phyloP scores from a whole-genome alignment of 805 yeast genomes.

The Yamadazyma sp. region DNA sequence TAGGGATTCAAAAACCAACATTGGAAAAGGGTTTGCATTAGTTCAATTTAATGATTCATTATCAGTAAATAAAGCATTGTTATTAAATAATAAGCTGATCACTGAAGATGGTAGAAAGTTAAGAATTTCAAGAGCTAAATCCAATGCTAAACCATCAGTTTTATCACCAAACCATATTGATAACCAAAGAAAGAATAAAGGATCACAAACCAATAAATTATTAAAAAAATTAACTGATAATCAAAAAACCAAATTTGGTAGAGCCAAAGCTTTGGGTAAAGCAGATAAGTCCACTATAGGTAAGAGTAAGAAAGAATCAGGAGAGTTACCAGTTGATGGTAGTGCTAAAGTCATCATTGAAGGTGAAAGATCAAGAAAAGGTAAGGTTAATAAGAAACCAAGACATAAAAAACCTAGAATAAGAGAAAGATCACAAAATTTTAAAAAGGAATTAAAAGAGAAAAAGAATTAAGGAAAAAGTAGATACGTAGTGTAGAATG shows the following conservation, averaged over 20 bases:
- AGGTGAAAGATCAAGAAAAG: conserved; percentile 73
- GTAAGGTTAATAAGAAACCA: conserved; percentile 26
- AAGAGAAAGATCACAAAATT: conserved; percentile 51
- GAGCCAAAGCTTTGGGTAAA: conserved; percentile 76
- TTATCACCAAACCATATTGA: conserved; percentile 44
- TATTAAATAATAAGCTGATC: conserved; percentile 67
- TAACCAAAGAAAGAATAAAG: conserved; percentile 23
- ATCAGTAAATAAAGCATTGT: conserved; percentile 76
- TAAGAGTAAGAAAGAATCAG: conserved; percentile 53
- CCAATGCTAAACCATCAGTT: conserved; percentile 37
- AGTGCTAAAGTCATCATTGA: conserved; percentile 52
- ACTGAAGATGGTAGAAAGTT: conserved; percentile 51
- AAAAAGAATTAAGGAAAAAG: neutral
- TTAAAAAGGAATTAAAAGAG: conserved; percentile 28
- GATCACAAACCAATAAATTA: conserved; percentile 12
- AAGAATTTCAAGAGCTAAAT: conserved; percentile 64
- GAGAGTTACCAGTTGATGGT: conserved; percentile 66
- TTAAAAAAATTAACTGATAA: conserved; percentile 47
- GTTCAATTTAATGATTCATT: conserved; percentile 79
- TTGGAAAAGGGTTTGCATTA: conserved; percentile 97
- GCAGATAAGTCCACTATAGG: conserved; percentile 76
- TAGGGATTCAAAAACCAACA: conserved; percentile 88
- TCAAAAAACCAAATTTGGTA: conserved; percentile 74
- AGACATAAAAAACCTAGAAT: conserved; percentile 55
- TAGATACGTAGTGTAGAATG: too few relatives aligned